Base-by-base conservation (phyloP, 208 protist species). In the Herpetomonas muscarum region DNA sequence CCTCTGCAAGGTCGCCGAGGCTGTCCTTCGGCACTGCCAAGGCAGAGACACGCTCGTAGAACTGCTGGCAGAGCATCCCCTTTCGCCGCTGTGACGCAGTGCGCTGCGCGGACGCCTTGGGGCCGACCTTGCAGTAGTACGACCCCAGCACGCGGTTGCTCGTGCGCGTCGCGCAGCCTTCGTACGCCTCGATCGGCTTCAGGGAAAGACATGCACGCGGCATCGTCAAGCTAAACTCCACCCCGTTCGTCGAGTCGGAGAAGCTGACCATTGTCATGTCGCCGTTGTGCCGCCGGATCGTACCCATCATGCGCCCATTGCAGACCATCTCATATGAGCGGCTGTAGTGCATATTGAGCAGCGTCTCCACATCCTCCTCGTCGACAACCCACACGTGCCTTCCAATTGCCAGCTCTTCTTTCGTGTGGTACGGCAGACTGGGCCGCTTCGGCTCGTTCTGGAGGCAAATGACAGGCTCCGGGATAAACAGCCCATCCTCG, bases 341-440 rank as follows among this genome's bases (percentile, higher is more conserved):
- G 41, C 75, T 71, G 67, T 76, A 93, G 55, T 85, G 46, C 30
- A 63, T 77, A 12, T 64, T 53, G n/a, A 93, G 57, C 34, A 87
- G 64, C 24, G 72, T 83, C 34, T 78, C 64, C n/a, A 91, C 83
- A 54, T 91, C 83, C 12, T 91, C 80, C 66, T 89, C 83, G 67
- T 93, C 87, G 1, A 75, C 74, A 21, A 89, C 76, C 87, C 87
- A 93, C 32, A 93, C 87, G 34, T 24, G 60, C 25, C 55, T 62
- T 0, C 83, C 83, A 42, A 59, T 3, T 21, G 72, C 71, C 29
- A 91, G 55, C 2, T 67, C 55, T 31, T 74, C 73, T 25, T 64
- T 32, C 5, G 53, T 31, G 30, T 81, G 61, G 25, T 73, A 79
- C 19, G 82, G 87, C 60, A 91, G 64, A 7, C 51, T 21, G 2